Evolutionary conservation across 352 stramenopile genomes (phyloP), one percentile per base, ranked within the genome.

Genomic region (Pythium monospermum): DNA sequence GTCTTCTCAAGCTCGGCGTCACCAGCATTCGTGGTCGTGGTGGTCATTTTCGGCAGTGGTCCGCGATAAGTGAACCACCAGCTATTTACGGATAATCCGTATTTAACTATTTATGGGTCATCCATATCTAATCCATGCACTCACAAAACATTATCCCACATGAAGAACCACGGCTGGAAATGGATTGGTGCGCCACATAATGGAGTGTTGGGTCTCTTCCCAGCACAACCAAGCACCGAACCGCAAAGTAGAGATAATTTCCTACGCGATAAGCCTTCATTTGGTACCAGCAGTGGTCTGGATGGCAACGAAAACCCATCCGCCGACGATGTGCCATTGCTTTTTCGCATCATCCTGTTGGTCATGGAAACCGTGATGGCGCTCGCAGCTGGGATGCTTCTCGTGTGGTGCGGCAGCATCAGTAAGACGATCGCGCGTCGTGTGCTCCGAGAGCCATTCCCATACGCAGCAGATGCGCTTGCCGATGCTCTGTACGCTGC

Each of bases 341-440:
- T 22, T n/a, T 0, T 64, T 16, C 57, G 37, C 1, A 19, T 53
- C 16, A 45, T 64, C 30, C 32, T 64, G 15, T 49, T 64, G 6
- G 37, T 19, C 4, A 42, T 59, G 4, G 57, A 64, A 37, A 49
- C 55, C 32, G 49, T 59, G 28, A 10, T 64, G 36, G 25, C 49
- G n/a, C 30, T 56, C 12, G 57, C 26, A 0, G 37, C n/a, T 4
- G 57, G 43, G 1, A 18, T 64, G n/a, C 49, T 64, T 18, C 35
- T 32, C 16, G 49, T 66, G 19, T 66, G 58, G 50, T 60, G 58
- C 40, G 47, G 35, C 2, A 57, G 11, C 7, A 41, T 61, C 45
- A 23, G 45, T 1, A 42, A 49, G 8, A 30, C 46, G 6, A 16
- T 55, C 33, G 40, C 12, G n/a, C 21, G 1, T 53, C 18, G 15